These are phyloP conservation scores for Alloascoidea hylecoeti DNA, from an alignment of 805 yeast genomes.

Conservation along the genomic window DNA sequence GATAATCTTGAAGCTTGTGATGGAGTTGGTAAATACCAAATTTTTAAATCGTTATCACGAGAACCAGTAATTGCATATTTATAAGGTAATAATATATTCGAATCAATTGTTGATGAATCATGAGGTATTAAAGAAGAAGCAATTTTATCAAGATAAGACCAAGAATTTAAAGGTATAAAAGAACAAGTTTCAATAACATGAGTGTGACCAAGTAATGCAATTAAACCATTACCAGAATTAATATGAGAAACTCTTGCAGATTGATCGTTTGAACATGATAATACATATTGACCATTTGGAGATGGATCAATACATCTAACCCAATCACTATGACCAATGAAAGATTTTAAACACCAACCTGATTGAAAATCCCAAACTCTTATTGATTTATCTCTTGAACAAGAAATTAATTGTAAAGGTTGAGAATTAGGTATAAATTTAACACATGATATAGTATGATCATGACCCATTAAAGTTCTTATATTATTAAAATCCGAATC, in stretches of 20 bases:
- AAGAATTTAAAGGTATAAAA: slow-evolving; percentile 44
- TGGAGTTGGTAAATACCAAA: slow-evolving; percentile 74
- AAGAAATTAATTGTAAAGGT: slow-evolving; percentile 36
- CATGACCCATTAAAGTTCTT: slow-evolving; percentile 70
- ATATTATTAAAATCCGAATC: slow-evolving; percentile 37
- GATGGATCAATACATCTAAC: slow-evolving; percentile 48
- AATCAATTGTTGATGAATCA: slow-evolving; percentile 15
- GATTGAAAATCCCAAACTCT: slow-evolving; percentile 58
- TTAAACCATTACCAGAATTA: slow-evolving; percentile 51
- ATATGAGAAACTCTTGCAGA: slow-evolving; percentile 55
- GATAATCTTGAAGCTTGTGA: slow-evolving; percentile 45
- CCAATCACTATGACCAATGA: slow-evolving; percentile 84
- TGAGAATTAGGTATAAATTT: slow-evolving; percentile 34
- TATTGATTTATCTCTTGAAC: slow-evolving; percentile 86
- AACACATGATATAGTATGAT: slow-evolving; percentile 65
- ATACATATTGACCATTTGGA: slow-evolving; percentile 35
- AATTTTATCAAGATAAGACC: slow-evolving; percentile 31
- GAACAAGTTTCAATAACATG: slow-evolving; percentile 71
- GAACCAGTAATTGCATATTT: slow-evolving; percentile 70
- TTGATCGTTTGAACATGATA: slow-evolving; percentile 74
- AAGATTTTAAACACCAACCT: slow-evolving; percentile 54
- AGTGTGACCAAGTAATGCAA: slow-evolving; percentile 59
- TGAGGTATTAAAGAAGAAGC: slow-evolving; percentile 20
- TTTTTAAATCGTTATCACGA: slow-evolving; percentile 56
- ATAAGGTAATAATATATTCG: slow-evolving; percentile 25